A percentile compares a stretch with the other conserved stretches of the same genome.
These are phyloP conservation scores for Ceratobasidium papillatum DNA, from an alignment of 1,284 basidiomycete genomes.

Conservation along the genomic window DNA sequence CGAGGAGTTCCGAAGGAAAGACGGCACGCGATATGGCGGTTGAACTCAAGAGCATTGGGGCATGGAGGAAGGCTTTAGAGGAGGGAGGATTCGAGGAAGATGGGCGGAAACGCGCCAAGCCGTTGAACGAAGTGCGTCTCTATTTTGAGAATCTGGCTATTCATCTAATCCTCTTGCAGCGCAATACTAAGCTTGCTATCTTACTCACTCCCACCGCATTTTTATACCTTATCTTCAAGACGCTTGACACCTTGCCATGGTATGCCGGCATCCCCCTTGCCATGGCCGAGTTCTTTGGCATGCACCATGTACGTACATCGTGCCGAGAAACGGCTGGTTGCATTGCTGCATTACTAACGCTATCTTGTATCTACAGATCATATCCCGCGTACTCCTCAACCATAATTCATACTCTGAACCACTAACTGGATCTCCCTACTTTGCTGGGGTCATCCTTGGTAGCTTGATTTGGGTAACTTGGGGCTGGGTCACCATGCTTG, in stretches of 20 bases:
- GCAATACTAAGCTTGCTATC: constrained; percentile 83
- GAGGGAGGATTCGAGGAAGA: constrained; percentile 84
- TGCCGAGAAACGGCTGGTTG: constrained; percentile 43
- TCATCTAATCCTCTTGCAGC: constrained; percentile 54
- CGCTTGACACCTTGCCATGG: constrained; percentile 84
- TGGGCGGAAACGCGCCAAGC: constrained; percentile 72
- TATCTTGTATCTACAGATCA: constrained; percentile 60
- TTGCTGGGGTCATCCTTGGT: constrained; percentile 86
- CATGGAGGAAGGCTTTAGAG: constrained; percentile 87
- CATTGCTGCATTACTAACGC: constrained; percentile 28
- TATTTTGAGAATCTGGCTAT: neutral
- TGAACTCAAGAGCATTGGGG: constrained; percentile 88
- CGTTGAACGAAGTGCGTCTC: constrained; percentile 70
- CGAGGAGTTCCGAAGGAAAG: constrained; percentile 85
- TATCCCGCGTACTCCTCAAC: constrained; percentile 83
- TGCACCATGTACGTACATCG: constrained; percentile 81
- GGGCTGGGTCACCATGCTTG: constrained; percentile 79
- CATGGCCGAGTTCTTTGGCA: constrained; percentile 85
- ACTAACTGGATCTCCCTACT: constrained; percentile 85
- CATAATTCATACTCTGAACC: constrained; percentile 79
- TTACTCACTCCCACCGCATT: constrained; percentile 81
- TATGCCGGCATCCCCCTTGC: constrained; percentile 87
- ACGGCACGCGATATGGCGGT: constrained; percentile 94
- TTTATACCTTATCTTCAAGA: constrained; percentile 84
- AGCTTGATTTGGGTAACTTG: constrained; percentile 89